Percentiles rank a stretch among this genome's conserved stretches.
These are phyloP conservation scores for Lipomyces lipofer DNA, from an alignment of 805 yeast genomes.

Conservation along the genomic window DNA sequence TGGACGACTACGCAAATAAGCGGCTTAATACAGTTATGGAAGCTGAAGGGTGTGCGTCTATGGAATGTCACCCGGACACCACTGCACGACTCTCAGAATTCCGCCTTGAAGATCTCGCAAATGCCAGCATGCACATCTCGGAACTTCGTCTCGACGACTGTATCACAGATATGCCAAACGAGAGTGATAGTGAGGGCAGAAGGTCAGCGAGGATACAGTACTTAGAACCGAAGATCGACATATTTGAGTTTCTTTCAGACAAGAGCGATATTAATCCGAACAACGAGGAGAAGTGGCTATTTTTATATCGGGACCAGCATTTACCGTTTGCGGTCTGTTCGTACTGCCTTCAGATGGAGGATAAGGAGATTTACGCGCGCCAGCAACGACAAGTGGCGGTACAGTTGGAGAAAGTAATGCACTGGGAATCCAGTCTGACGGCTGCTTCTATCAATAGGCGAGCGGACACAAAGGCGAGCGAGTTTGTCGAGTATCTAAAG, in stretches of 20 bases:
- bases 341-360: conserved; percentile 17
- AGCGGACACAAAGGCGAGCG: conserved; percentile 13
- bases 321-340: conserved; percentile 7
- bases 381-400: conserved; percentile 7
- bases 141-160: too few species aligned
- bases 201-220: neutral
- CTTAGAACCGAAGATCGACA: neutral
- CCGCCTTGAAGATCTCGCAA: too few species aligned
- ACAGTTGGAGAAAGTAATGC: conserved; percentile 9
- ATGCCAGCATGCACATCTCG: too few species aligned
- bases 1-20: too few species aligned
- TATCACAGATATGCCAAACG: too few species aligned
- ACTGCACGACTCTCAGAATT: too few species aligned
- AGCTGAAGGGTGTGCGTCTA: too few species aligned
- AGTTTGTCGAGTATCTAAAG: conserved; percentile 9
- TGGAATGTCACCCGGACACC: too few species aligned
- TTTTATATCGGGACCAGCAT: conserved; percentile 11
- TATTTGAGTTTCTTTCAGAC: neutral
- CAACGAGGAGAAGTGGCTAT: conserved; percentile 9
- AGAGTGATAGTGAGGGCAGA: too few species aligned
- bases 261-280: conserved; percentile 1
- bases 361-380: neutral
- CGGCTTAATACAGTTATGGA: too few species aligned
- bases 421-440: conserved; percentile 7
- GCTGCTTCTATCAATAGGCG: neutral